These are phyloP conservation scores for Tolypocladium ophioglossoides DNA, from an alignment of 2,329 filamentous ascomycete species.

Conservation along the genomic window DNA sequence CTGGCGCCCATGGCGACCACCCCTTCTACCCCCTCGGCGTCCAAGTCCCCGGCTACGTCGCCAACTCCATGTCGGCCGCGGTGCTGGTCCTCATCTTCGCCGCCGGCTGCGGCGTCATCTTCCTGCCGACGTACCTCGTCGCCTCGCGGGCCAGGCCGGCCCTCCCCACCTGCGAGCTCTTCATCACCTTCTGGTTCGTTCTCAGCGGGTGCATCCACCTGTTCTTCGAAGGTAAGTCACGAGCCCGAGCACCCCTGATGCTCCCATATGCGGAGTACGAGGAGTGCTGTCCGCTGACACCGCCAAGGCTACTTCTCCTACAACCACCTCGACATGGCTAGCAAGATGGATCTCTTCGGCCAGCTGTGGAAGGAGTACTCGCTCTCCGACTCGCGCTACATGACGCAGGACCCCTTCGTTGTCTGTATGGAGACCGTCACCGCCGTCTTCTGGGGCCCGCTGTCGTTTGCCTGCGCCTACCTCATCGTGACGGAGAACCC, in stretches of 20 bases:
- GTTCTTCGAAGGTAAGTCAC: slow-evolving; percentile 27
- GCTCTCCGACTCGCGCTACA: slow-evolving; percentile 44
- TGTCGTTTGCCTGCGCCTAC: slow-evolving; percentile 36
- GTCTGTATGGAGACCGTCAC: slow-evolving; percentile 46
- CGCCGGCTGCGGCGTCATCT: slow-evolving; percentile 42
- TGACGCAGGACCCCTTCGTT: slow-evolving; percentile 41
- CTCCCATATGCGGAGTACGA: background rate
- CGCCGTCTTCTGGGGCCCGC: slow-evolving; percentile 40
- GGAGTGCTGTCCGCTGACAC: background rate
- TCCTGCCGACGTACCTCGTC: slow-evolving; percentile 43
- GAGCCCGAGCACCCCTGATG: background rate
- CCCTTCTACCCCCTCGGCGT: slow-evolving; percentile 63
- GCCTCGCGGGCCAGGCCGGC: slow-evolving; percentile 41
- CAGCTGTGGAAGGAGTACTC: slow-evolving; percentile 51
- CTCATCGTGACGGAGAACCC: slow-evolving; percentile 32
- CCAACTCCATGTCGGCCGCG: slow-evolving; percentile 52
- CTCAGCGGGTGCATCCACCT: slow-evolving; percentile 48
- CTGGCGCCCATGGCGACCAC: slow-evolving; percentile 26
- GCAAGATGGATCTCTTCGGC: slow-evolving; percentile 31
- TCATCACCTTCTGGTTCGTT: slow-evolving; percentile 64
- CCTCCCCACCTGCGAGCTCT: slow-evolving; percentile 42
- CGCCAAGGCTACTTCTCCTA: slow-evolving; percentile 35
- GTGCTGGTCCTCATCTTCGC: slow-evolving; percentile 51
- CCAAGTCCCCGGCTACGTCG: slow-evolving; percentile 50
- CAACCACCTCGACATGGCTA: slow-evolving; percentile 30